A percentile compares a stretch with the other conserved stretches of the same genome.
Evolutionary conservation across 345 rosid genomes (phyloP).

Genomic region (Mercurialis annua): DNA sequence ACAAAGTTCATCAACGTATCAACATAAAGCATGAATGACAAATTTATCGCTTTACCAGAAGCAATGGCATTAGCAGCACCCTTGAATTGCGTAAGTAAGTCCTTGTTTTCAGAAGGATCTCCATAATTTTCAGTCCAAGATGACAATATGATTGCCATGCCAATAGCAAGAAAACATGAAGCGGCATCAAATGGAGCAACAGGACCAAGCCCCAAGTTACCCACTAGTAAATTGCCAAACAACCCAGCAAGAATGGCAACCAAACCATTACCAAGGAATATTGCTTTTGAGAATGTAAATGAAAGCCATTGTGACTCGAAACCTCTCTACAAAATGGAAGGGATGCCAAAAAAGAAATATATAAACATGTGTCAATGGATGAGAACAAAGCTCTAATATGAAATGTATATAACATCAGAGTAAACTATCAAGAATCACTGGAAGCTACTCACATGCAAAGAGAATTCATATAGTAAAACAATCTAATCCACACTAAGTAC

Average conservation of each 20-base stretch:
- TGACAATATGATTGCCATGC: conserved; percentile 76
- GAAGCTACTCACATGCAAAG: background rate
- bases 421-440: background rate
- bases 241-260: conserved; percentile 84
- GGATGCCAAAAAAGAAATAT: background rate
- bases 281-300: conserved; percentile 87
- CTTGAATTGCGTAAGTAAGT: conserved; percentile 81
- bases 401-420: background rate
- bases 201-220: conserved; percentile 79
- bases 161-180: conserved; percentile 86
- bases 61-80: conserved; percentile 91
- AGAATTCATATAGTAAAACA: background rate
- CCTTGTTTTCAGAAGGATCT: conserved; percentile 91
- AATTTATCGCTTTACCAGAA: conserved; percentile 50
- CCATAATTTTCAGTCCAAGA: conserved; percentile 89
- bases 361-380: background rate
- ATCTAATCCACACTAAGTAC: background rate
- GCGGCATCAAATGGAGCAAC: conserved; percentile 98
- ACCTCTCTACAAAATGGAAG: conserved; percentile 53
- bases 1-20: background rate
- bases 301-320: conserved; percentile 94
- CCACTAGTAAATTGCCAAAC: conserved; percentile 82
- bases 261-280: conserved; percentile 90
- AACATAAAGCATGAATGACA: background rate
- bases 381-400: background rate